Percentiles rank a stretch among this genome's conserved stretches.
phyloP scores from a whole-genome alignment of 1,284 basidiomycete species.

The Irpex rosettiformis region DNA sequence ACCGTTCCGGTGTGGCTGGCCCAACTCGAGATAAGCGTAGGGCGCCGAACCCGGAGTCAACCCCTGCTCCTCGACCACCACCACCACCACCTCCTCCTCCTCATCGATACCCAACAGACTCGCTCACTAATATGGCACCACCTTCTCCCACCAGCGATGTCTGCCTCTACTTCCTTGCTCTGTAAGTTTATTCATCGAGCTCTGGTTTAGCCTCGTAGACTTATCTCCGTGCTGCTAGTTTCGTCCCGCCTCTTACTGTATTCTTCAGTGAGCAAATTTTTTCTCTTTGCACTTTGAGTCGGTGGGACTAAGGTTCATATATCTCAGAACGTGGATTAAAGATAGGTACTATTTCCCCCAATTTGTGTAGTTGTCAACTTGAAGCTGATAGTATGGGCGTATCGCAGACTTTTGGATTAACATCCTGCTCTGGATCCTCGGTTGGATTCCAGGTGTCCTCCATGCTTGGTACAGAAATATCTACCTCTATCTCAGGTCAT shows the following conservation, averaged over 20 bases:
- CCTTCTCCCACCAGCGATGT: too few relatives aligned
- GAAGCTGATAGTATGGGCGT: neutral
- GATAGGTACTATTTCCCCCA: constrained; percentile 32
- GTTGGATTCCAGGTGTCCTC: constrained; percentile 56
- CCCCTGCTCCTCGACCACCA: too few relatives aligned
- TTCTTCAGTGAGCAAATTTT: constrained; percentile 42
- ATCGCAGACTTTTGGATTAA: constrained; percentile 52
- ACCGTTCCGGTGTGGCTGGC: too few relatives aligned
- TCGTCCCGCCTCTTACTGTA: constrained; percentile 50
- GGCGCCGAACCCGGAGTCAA: too few relatives aligned
- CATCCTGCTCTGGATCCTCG: constrained; percentile 47
- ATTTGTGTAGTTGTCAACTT: neutral
- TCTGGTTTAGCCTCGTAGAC: too few relatives aligned
- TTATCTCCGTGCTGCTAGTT: constrained; percentile 25
- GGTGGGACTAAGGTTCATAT: neutral
- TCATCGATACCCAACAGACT: too few relatives aligned
- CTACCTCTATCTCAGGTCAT: neutral
- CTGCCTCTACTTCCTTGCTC: too few relatives aligned
- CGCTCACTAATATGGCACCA: too few relatives aligned
- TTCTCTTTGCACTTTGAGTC: too few relatives aligned
- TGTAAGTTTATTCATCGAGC: too few relatives aligned
- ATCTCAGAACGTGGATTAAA: constrained; percentile 36
- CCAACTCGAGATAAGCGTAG: too few relatives aligned
- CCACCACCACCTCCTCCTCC: too few relatives aligned
- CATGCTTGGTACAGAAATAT: constrained; percentile 45